Evolutionary conservation across 202 grass and related monocot species (phyloP).

Genomic region (Cymbopogon flexuosus): DNA sequence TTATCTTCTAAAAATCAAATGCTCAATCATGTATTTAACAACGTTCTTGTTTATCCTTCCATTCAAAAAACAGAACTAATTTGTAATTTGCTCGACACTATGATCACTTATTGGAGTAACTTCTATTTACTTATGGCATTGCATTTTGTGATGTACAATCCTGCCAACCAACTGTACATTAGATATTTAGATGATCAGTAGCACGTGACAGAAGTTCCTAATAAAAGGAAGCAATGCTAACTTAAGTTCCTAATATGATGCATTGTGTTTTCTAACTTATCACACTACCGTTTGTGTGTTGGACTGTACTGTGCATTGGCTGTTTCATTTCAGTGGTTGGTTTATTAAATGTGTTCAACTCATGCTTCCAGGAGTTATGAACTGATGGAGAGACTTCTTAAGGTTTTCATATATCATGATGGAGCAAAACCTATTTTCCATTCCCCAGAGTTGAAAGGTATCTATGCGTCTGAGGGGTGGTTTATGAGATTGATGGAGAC

Average conservation of each 20-base stretch:
- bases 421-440: constrained; percentile 80
- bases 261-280: not conserved
- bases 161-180: not conserved
- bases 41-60: not conserved
- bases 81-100: not conserved
- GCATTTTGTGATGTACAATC: not conserved
- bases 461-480: constrained; percentile 93
- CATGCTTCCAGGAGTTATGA: constrained; percentile 76
- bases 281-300: not conserved
- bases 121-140: not conserved
- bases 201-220: not conserved
- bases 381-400: constrained; percentile 79
- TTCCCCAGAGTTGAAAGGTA: constrained; percentile 72
- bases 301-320: not conserved
- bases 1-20: not conserved
- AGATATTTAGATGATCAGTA: not conserved
- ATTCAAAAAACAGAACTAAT: not conserved
- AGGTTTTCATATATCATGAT: constrained; percentile 85
- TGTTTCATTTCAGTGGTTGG: constrained; percentile 10
- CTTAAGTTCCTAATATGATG: not conserved
- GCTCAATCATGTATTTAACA: not conserved
- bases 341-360: constrained; percentile 23
- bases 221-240: not conserved
- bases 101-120: not conserved
- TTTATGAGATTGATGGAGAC: constrained; percentile 90